Evolutionary conservation across 202 grass and related monocot genomes (phyloP).

Genomic region (Setaria italica): DNA sequence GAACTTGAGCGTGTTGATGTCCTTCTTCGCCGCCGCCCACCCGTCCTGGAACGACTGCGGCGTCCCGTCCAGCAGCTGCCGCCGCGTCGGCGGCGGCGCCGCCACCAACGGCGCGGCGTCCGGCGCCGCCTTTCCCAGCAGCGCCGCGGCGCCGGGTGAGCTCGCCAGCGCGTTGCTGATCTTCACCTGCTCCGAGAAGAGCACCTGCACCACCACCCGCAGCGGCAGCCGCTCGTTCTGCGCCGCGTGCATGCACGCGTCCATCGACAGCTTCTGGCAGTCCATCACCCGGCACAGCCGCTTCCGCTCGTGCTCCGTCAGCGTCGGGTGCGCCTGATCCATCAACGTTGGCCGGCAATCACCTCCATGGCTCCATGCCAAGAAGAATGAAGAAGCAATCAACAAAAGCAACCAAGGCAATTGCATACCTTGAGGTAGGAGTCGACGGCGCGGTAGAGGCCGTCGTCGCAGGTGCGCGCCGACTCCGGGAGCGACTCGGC

Average conservation of each 20-base stretch:
- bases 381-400: background rate
- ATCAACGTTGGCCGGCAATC: background rate
- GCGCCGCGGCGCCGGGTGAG: constrained; percentile 15
- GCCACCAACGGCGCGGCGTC: background rate
- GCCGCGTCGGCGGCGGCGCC: constrained; percentile 43
- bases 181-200: constrained; percentile 97
- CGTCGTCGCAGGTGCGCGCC: constrained; percentile 83
- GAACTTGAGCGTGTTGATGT: constrained; percentile 99
- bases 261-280: constrained; percentile 98
- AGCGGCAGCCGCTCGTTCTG: constrained; percentile 98
- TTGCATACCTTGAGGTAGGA: constrained; percentile 85
- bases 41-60: constrained; percentile 98
- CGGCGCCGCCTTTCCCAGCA: background rate
- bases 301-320: constrained; percentile 88
- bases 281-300: constrained; percentile 90
- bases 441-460: constrained; percentile 90
- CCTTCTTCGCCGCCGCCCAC: constrained; percentile 94
- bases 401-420: background rate
- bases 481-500: constrained; percentile 92
- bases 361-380: background rate
- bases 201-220: constrained; percentile 91
- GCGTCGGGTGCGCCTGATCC: constrained; percentile 72
- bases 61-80: constrained; percentile 88
- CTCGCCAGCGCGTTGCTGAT: constrained; percentile 88
- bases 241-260: constrained; percentile 97